phyloP scores from a whole-genome alignment of 495 filamentous ascomycete genomes.

The Aspergillus olivimuriae region DNA sequence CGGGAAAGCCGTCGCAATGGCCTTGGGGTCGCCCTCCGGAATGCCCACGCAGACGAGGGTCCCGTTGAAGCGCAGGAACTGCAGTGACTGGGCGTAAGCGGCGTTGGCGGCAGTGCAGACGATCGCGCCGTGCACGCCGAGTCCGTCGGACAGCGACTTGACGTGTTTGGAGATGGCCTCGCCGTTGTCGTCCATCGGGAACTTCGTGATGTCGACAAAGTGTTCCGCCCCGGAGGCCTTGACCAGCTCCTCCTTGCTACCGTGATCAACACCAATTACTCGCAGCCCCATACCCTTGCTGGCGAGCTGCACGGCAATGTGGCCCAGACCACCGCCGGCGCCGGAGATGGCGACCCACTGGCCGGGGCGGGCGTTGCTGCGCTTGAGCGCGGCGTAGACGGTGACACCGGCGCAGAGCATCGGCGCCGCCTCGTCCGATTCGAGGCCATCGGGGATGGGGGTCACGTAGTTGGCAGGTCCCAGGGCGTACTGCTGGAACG shows the following conservation, averaged over 20 bases:
- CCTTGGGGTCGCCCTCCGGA: conserved; percentile 52
- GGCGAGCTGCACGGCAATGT: conserved; percentile 61
- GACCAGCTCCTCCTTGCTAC: conserved; percentile 55
- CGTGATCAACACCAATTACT: conserved; percentile 64
- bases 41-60: conserved; percentile 62
- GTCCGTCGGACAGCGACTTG: conserved; percentile 50
- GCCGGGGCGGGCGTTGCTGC: conserved; percentile 51
- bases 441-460: conserved; percentile 57
- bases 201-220: conserved; percentile 61
- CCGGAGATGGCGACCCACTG: conserved; percentile 62
- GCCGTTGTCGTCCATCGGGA: conserved; percentile 40
- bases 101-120: conserved; percentile 59
- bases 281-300: conserved; percentile 56
- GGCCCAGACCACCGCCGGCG: conserved; percentile 61
- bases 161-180: conserved; percentile 47
- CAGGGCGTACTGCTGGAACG: conserved; percentile 67
- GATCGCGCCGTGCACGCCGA: conserved; percentile 59
- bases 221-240: conserved; percentile 57
- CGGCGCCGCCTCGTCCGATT: conserved; percentile 55
- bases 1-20: conserved; percentile 53
- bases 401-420: conserved; percentile 59
- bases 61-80: conserved; percentile 58
- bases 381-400: conserved; percentile 52
- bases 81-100: conserved; percentile 55
- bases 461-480: conserved; percentile 62